Conservation (phyloP, 768 basidiomycete genomes). For the Mrakia gelida region DNA sequence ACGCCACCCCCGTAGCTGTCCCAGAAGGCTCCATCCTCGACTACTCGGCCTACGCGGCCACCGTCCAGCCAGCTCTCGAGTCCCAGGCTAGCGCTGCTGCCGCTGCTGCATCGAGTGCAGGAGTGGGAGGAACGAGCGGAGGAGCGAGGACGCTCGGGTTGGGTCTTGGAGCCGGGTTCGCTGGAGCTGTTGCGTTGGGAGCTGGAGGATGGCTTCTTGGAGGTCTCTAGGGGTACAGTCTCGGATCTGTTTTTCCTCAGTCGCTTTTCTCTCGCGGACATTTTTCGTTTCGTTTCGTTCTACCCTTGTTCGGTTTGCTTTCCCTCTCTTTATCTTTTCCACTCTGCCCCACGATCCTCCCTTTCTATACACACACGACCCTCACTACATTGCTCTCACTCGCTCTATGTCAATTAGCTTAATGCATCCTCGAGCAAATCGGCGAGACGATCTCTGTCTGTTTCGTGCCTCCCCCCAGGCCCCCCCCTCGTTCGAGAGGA, state of each 20-base stretch:
- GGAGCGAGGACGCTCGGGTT: background rate
- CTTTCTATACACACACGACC: background rate
- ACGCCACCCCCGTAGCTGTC: slow-evolving; percentile 1
- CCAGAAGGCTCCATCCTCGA: slow-evolving; percentile 5
- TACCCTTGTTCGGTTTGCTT: background rate
- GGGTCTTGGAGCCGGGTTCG: background rate
- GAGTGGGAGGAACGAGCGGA: background rate
- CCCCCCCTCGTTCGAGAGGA: too few species aligned
- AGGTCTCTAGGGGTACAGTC: background rate
- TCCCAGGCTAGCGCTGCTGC: background rate
- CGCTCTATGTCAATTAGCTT: background rate
- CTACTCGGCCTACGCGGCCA: slow-evolving; percentile 12
- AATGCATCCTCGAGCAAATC: background rate
- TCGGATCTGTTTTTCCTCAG: background rate
- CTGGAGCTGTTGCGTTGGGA: slow-evolving; percentile 11
- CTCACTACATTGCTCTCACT: background rate
- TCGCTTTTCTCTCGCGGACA: background rate
- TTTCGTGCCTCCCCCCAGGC: background rate
- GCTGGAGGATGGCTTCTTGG: slow-evolving; percentile 13
- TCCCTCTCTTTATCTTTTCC: background rate
- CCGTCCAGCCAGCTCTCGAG: background rate
- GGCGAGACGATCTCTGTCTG: background rate
- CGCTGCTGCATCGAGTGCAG: background rate
- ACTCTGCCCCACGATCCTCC: background rate
- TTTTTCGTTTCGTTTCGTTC: background rate